Base-by-base conservation (phyloP, 176 grass and related monocot genomes). In the Aegilops umbellulata region DNA sequence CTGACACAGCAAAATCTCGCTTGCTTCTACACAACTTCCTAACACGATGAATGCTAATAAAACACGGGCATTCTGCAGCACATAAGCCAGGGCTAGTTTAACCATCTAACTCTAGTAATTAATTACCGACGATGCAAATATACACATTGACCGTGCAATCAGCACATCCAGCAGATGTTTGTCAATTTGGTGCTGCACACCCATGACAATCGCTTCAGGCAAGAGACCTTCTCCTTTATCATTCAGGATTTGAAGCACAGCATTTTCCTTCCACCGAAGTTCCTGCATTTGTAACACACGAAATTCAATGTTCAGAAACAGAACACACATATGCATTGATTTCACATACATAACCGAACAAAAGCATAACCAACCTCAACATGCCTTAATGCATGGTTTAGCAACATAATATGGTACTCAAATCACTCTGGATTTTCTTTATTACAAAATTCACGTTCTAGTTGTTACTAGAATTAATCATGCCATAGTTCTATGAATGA, bases 201-300 rank as follows among this genome's bases (percentile, higher is more conserved):
- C 16, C 69, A 32, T 47, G 82, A 20, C 25, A 58, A 58, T 39
- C 38, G 8, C n/a, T 84, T 81, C 85, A 42, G 61, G 77, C n/a
- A n/a, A n/a, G n/a, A n/a, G n/a, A n/a, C n/a, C n/a, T n/a, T n/a
- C 70, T 75, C 7, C 39, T 58, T 9, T 19, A 53, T 34, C 84
- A 51, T 89, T 91, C 84, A 90, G 73, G 80, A 94, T 61, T 92
- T 97, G 74, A 97, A 88, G 90, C 94, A 97, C 25, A 88, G 39
- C 80, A 94, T 87, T 69, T 87, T 97, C 84, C 90, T 94, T 76
- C 88, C 86, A 16, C 77, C 35, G 73, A 94, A 85, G 22, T 90
- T 89, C 79, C 94, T 97, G 90, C 84, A 71, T 60, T 71, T 26
- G 57, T 60, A 61, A 53, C 27, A 71, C 35, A 24, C 20, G 6